phyloP scores from a whole-genome alignment of 176 grass and related monocot species.

The Phoenix roebelenii region DNA sequence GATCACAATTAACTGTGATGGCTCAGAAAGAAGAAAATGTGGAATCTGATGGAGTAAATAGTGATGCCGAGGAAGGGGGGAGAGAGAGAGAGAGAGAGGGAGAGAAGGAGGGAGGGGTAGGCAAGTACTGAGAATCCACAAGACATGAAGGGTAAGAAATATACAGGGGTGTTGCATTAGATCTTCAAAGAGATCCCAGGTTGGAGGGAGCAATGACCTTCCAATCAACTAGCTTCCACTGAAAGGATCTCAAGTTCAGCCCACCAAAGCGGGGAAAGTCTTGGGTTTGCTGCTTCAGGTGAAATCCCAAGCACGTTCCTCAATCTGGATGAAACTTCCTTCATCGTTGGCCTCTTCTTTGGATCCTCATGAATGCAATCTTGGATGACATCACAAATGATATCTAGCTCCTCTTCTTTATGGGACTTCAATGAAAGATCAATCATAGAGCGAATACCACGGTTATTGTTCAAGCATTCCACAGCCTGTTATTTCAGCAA shows the following conservation, averaged over 20 bases:
- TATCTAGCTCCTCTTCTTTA: constrained; percentile 60
- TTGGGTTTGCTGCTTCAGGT: constrained; percentile 73
- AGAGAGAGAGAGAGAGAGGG: too few relatives aligned
- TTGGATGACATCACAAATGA: constrained; percentile 65
- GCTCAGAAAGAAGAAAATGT: too few relatives aligned
- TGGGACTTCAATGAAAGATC: constrained; percentile 60
- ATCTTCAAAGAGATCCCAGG: neutral
- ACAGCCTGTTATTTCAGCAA: constrained; percentile 43
- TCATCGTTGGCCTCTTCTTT: constrained; percentile 75
- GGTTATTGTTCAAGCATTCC: constrained; percentile 55
- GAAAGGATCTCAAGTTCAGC: constrained; percentile 98
- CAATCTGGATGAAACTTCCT: constrained; percentile 49
- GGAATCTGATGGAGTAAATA: too few relatives aligned
- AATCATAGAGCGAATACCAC: constrained; percentile 44
- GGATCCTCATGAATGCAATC: constrained; percentile 61
- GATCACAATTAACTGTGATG: too few relatives aligned
- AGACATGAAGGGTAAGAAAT: too few relatives aligned
- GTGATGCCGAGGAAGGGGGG: too few relatives aligned
- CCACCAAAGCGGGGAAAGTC: constrained; percentile 96
- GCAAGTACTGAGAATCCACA: too few relatives aligned
- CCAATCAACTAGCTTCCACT: constrained; percentile 73
- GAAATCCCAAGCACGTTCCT: constrained; percentile 48
- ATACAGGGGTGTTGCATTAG: too few relatives aligned
- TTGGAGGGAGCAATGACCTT: neutral
- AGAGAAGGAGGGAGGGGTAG: too few relatives aligned